A percentile compares a stretch with the other conserved stretches of the same genome.
phyloP scores from a whole-genome alignment of 352 stramenopile species.

The Phytopythium litorale region DNA sequence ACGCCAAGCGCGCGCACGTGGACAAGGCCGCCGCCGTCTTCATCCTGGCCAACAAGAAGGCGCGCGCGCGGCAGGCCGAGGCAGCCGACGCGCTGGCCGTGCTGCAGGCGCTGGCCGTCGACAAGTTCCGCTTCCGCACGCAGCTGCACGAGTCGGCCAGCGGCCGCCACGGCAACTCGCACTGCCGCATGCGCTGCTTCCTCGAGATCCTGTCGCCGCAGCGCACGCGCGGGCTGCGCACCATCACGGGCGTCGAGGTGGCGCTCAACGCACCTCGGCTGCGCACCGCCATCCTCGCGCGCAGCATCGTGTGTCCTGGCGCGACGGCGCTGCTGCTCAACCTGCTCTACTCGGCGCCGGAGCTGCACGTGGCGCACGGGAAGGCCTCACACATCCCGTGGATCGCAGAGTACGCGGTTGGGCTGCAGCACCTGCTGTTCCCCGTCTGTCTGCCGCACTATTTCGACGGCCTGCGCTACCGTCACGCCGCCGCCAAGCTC shows the following conservation, averaged over 20 bases:
- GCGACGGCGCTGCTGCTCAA: constrained; percentile 54
- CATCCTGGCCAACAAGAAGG: constrained; percentile 46
- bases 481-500: constrained; percentile 27
- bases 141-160: constrained; percentile 2
- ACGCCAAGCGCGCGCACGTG: constrained; percentile 42
- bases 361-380: constrained; percentile 27
- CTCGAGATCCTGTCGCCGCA: constrained; percentile 47
- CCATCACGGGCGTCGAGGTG: constrained; percentile 52
- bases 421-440: constrained; percentile 52
- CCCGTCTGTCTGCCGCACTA: constrained; percentile 34
- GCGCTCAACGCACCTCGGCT: constrained; percentile 43
- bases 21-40: constrained; percentile 47
- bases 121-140: constrained; percentile 43
- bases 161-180: background rate
- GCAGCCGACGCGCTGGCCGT: constrained; percentile 46
- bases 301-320: constrained; percentile 47
- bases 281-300: constrained; percentile 41
- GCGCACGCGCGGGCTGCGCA: constrained; percentile 33
- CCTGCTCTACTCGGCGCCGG: constrained; percentile 45
- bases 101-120: constrained; percentile 47
- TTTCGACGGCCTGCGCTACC: constrained; percentile 41
- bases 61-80: constrained; percentile 24
- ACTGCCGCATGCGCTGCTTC: constrained; percentile 33
- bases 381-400: constrained; percentile 38
- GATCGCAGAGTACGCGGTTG: constrained; percentile 50